Conservation (phyloP, 2,329 filamentous ascomycete species). For the Aspergillaceae sp. region DNA sequence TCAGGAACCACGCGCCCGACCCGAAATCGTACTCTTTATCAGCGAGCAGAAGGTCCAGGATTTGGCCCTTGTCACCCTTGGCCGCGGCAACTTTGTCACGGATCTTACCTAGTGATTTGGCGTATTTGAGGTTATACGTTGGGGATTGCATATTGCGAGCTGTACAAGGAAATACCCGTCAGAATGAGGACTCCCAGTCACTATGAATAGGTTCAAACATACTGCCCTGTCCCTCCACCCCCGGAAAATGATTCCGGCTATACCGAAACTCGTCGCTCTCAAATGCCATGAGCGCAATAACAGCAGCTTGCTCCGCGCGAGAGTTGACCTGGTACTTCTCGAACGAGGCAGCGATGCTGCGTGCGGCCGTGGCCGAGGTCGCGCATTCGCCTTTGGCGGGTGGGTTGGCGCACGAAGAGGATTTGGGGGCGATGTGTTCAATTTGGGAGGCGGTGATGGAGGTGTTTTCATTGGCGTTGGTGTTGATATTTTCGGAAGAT, state of each 20-base stretch:
- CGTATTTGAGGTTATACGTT: conserved; percentile 49
- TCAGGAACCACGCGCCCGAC: conserved; percentile 54
- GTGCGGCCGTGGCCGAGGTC: conserved; percentile 54
- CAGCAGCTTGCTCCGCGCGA: conserved; percentile 56
- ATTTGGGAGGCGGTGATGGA: conserved; percentile 22
- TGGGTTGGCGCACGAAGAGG: conserved; percentile 45
- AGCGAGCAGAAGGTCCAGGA: conserved; percentile 45
- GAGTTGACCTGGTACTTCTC: conserved; percentile 47
- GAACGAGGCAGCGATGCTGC: conserved; percentile 50
- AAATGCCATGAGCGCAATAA: conserved; percentile 62
- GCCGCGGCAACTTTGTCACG: conserved; percentile 23
- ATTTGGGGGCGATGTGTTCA: conserved; percentile 47
- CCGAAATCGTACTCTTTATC: conserved; percentile 47
- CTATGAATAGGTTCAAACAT: conserved; percentile 2
- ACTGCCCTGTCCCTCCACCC: conserved; percentile 58
- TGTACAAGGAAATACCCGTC: conserved; percentile 5
- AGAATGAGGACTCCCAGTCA: not conserved
- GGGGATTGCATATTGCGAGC: conserved; percentile 57
- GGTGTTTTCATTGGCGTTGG: not conserved
- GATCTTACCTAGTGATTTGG: conserved; percentile 39
- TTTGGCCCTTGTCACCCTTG: conserved; percentile 30
- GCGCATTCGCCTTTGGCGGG: conserved; percentile 51
- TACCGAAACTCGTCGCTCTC: conserved; percentile 64
- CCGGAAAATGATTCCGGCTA: conserved; percentile 57
- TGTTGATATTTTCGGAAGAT: not conserved